phyloP scores from a whole-genome alignment of 345 rosid species.

The Syzygium oleosum region DNA sequence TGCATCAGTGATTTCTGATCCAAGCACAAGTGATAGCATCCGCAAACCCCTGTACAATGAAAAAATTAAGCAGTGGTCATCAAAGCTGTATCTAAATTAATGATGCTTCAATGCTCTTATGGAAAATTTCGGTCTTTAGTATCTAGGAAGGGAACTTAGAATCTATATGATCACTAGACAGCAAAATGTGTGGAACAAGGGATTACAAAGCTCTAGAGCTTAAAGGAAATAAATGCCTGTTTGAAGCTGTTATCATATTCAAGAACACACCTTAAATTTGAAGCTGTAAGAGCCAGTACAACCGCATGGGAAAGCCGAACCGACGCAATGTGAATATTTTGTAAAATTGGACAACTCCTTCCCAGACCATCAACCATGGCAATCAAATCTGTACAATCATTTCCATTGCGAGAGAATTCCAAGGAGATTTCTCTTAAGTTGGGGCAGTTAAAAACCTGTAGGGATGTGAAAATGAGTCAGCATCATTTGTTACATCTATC shows the following conservation, averaged over 20 bases:
- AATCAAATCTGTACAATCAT: slow-evolving; percentile 65
- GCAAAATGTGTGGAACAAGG: not conserved
- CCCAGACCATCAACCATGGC: slow-evolving; percentile 68
- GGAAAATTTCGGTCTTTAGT: not conserved
- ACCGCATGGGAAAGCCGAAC: slow-evolving; percentile 63
- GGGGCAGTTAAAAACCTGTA: slow-evolving; percentile 77
- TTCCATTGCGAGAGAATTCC: slow-evolving; percentile 74
- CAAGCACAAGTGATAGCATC: slow-evolving; percentile 95
- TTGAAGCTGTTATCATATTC: not conserved
- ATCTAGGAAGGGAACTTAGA: not conserved
- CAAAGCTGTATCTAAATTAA: not conserved
- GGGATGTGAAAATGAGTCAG: not conserved
- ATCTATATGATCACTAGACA: not conserved
- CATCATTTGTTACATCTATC: not conserved
- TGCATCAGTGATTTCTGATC: slow-evolving; percentile 82
- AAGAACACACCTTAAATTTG: slow-evolving; percentile 52
- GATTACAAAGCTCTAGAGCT: not conserved
- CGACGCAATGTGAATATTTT: slow-evolving; percentile 86
- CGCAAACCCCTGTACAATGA: slow-evolving; percentile 51
- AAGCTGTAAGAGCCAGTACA: slow-evolving; percentile 84
- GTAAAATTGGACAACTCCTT: slow-evolving; percentile 62
- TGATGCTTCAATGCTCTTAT: not conserved
- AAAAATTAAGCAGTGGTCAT: not conserved
- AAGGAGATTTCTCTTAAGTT: slow-evolving; percentile 73
- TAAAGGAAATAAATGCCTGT: not conserved